A percentile compares a stretch with the other conserved stretches of the same genome.
Conservation (phyloP, 2,329 filamentous ascomycete species). For the Orbilia ellipsospora region DNA sequence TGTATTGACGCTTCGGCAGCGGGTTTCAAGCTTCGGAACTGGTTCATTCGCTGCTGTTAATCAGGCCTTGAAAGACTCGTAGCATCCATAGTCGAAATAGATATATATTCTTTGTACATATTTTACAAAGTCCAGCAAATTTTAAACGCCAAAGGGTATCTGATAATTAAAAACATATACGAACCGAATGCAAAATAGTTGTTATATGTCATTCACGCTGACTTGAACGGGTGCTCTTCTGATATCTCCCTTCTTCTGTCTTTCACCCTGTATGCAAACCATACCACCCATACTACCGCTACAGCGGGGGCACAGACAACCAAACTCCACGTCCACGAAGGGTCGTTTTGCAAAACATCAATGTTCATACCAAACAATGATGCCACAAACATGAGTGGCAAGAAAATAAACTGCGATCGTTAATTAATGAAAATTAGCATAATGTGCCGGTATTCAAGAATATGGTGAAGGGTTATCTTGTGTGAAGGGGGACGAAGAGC, state of each 20-base stretch:
- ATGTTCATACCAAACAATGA: conserved; percentile 57
- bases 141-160: conserved; percentile 39
- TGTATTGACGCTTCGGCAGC: neutral
- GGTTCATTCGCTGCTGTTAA: neutral
- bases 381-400: conserved; percentile 56
- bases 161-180: neutral
- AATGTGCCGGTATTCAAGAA: neutral
- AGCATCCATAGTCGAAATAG: neutral
- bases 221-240: conserved; percentile 52
- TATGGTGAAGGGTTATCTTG: too few relatives aligned
- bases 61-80: neutral
- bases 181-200: neutral
- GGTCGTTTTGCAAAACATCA: conserved; percentile 49
- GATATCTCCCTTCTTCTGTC: conserved; percentile 34
- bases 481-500: neutral
- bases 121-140: neutral
- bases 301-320: conserved; percentile 51
- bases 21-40: too few relatives aligned
- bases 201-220: conserved; percentile 13
- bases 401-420: conserved; percentile 55
- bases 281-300: conserved; percentile 38
- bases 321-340: conserved; percentile 55
- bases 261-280: conserved; percentile 45
- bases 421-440: conserved; percentile 6
- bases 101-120: too few relatives aligned